These are phyloP conservation scores for Capronia americana DNA, from an alignment of 2,329 filamentous ascomycete genomes.

Conservation along the genomic window DNA sequence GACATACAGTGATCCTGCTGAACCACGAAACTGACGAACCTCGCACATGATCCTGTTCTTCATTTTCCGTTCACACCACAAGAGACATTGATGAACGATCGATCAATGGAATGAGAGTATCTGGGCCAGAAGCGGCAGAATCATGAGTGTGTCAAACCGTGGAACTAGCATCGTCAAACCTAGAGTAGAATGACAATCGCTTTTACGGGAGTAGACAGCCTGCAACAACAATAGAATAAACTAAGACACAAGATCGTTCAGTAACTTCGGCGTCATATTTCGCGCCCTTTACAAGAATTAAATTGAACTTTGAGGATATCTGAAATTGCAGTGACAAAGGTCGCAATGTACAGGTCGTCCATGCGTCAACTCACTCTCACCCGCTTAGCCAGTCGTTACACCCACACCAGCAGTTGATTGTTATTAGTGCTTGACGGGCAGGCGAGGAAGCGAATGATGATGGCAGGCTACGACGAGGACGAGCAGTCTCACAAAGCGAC, in stretches of 20 bases:
- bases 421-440: too few relatives aligned
- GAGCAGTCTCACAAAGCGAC: neutral
- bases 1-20: neutral
- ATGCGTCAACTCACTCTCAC: neutral
- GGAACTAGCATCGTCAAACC: too few relatives aligned
- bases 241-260: neutral
- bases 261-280: neutral
- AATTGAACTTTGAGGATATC: too few relatives aligned
- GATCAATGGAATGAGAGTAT: neutral
- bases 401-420: neutral
- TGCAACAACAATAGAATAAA: neutral
- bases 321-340: neutral
- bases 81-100: neutral
- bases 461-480: neutral
- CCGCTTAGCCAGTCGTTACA: neutral
- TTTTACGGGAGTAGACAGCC: neutral
- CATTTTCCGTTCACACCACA: neutral
- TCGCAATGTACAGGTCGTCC: neutral
- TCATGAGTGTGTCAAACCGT: neutral
- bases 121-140: neutral
- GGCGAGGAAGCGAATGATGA: neutral
- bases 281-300: neutral
- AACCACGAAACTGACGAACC: neutral
- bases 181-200: too few relatives aligned
- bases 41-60: neutral